Evolutionary conservation across 352 stramenopile genomes (phyloP).

Genomic region (Phytophthora crassamura): DNA sequence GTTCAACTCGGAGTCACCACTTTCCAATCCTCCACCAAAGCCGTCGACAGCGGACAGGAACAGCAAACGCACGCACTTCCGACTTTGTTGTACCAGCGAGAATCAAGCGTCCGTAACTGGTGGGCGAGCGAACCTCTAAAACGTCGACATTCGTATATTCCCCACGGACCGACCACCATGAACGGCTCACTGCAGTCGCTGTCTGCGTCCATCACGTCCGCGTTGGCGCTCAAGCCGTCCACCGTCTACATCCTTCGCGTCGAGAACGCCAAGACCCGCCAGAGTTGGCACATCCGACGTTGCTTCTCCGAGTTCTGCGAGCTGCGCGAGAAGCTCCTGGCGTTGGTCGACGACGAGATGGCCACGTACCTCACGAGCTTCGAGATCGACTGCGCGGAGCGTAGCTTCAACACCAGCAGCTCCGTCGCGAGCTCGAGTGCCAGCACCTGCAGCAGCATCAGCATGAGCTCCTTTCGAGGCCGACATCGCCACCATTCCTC

Average conservation of each 20-base stretch:
- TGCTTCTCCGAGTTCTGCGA: conserved; percentile 84
- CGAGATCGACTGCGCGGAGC: conserved; percentile 24
- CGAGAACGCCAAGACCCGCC: conserved; percentile 48
- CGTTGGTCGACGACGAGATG: conserved; percentile 59
- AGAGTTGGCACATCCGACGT: conserved; percentile 69
- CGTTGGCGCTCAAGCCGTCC: conserved; percentile 72
- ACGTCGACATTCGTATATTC: conserved; percentile 30
- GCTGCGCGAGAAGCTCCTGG: conserved; percentile 70
- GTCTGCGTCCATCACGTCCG: conserved; percentile 69
- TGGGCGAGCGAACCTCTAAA: too few relatives aligned
- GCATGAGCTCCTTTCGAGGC: conserved; percentile 20
- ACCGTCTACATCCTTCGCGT: conserved; percentile 79
- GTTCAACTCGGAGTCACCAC: conserved; percentile 34
- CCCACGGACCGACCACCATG: conserved; percentile 29
- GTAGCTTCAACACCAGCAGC: conserved; percentile 24
- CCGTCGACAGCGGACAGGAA: too few relatives aligned
- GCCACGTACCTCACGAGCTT: conserved; percentile 34
- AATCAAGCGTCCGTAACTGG: conserved; percentile 35
- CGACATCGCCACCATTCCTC: conserved; percentile 18
- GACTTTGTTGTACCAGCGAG: background rate
- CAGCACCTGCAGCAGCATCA: conserved; percentile 30
- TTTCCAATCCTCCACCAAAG: conserved; percentile 11
- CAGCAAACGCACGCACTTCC: background rate
- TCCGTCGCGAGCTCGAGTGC: conserved; percentile 24
- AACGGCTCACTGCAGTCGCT: conserved; percentile 53